Base-by-base conservation (phyloP, 441 rosid species). In the Adansonia madagascariensis region DNA sequence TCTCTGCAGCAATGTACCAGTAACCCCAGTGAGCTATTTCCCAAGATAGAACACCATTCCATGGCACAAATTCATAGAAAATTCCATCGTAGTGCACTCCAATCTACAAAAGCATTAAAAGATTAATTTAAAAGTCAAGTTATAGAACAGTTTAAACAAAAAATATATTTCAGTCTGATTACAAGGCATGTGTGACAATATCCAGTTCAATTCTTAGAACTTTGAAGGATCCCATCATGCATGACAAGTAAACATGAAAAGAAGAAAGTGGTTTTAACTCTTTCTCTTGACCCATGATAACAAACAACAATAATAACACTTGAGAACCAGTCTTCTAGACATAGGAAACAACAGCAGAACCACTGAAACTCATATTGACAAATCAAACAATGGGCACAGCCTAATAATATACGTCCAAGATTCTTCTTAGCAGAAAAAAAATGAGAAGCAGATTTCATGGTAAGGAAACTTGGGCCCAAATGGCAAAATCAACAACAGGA, bases 61-160 rank as follows among this genome's bases (percentile, higher is more conserved):
- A 95, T 15, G 99, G 98, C 75, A 94, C 98, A 88, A 95, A 95
- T 88, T 95, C 98, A 74, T 86, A 91, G 71, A 95, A 84, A 24
- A 80, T 78, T 60, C 97, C 99, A 81, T 80, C 90, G 79, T 88
- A 88, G 77, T 95, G 99, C 56, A 95, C 94, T 81, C 99, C 97
- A 84, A 95, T 82, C 98, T 95, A 91, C 87, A 83, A 9, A 75
- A 74, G 39, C 78, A 76, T 1, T 22, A 27, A 20, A 46, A 46
- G 39, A 50, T 20, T 6, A 50, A 20, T 10, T 20, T 52, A 55
- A 41, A 47, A 0, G n/a, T 53, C 63, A 50, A 43, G 46, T 64
- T 20, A 79, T 67, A 39, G 17, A 27, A 0, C 15, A 44, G 24
- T 24, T 47, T 18, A 61, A 46, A 22, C 22, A 43, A 20, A 73